phyloP scores from a whole-genome alignment of 768 basidiomycete species.

The Auricularia auricula-judae region DNA sequence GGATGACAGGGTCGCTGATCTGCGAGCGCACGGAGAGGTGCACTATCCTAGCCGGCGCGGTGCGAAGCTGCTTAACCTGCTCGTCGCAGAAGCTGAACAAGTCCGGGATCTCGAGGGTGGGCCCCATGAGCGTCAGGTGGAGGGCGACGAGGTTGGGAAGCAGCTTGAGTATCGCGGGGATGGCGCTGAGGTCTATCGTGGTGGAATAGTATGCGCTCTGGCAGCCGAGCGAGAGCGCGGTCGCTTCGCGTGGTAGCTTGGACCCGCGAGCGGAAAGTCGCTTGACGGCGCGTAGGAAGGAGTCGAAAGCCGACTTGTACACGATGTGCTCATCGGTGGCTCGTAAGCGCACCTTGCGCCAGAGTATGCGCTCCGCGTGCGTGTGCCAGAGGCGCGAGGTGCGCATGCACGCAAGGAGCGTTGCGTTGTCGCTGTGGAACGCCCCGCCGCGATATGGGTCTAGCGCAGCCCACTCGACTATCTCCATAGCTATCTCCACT shows the following conservation, averaged over 20 bases:
- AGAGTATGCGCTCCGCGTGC: background rate
- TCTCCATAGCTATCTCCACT: background rate
- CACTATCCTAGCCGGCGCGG: background rate
- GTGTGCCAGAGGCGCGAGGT: background rate
- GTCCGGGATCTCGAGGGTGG: background rate
- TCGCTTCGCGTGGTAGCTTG: background rate
- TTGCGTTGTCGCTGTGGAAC: background rate
- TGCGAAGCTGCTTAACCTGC: background rate
- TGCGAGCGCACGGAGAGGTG: background rate
- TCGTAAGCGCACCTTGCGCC: background rate
- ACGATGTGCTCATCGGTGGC: background rate
- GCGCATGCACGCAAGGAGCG: background rate
- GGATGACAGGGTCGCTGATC: background rate
- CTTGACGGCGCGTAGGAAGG: background rate
- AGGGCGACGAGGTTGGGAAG: background rate
- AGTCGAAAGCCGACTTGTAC: background rate
- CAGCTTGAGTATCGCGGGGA: background rate
- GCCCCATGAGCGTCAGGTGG: background rate
- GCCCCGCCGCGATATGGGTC: background rate
- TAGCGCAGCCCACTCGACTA: background rate
- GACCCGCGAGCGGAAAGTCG: background rate
- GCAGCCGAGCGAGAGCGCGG: background rate
- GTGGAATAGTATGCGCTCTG: background rate
- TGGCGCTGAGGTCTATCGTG: background rate
- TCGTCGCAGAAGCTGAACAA: background rate